Conservation (phyloP, 2,329 filamentous ascomycete genomes). For the Gremmenia infestans region DNA sequence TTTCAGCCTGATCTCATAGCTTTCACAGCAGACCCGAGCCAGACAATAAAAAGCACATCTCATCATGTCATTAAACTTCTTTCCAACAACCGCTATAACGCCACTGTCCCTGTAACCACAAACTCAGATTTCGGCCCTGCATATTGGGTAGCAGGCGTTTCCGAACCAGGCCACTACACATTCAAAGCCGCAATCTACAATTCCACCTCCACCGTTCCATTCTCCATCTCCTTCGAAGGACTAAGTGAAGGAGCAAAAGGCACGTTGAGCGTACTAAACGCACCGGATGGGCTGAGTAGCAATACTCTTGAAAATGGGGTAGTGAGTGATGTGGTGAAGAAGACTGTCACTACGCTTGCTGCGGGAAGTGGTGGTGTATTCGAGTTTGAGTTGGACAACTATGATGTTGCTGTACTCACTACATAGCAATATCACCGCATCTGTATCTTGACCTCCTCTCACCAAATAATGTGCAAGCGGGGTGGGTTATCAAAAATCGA, state of each 20-base stretch:
- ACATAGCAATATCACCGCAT: conserved; percentile 4
- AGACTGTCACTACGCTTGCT: conserved; percentile 5
- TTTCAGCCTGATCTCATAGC: conserved; percentile 27
- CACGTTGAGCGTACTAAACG: conserved; percentile 42
- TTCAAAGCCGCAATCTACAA: conserved; percentile 52
- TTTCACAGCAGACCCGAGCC: conserved; percentile 35
- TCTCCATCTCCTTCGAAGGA: conserved; percentile 43
- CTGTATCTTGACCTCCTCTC: background rate
- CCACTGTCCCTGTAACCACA: conserved; percentile 41
- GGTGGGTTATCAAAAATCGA: too few relatives aligned
- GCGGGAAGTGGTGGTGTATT: conserved; percentile 14
- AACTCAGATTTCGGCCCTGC: conserved; percentile 38
- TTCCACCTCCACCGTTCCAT: conserved; percentile 42
- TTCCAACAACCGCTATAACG: conserved; percentile 40
- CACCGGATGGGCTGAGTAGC: conserved; percentile 12
- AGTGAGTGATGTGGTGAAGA: conserved; percentile 12
- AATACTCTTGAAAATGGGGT: conserved; percentile 11
- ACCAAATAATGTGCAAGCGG: background rate
- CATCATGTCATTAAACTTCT: conserved; percentile 48
- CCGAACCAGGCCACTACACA: conserved; percentile 37
- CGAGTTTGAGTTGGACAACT: conserved; percentile 20
- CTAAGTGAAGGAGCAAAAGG: conserved; percentile 35
- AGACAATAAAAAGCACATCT: conserved; percentile 46
- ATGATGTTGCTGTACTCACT: conserved; percentile 22
- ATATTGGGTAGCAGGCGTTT: conserved; percentile 46